Evolutionary conservation across 2,329 filamentous ascomycete species (phyloP), one percentile per base, ranked within the genome.

Genomic region (Decorospora gaudefroyi): DNA sequence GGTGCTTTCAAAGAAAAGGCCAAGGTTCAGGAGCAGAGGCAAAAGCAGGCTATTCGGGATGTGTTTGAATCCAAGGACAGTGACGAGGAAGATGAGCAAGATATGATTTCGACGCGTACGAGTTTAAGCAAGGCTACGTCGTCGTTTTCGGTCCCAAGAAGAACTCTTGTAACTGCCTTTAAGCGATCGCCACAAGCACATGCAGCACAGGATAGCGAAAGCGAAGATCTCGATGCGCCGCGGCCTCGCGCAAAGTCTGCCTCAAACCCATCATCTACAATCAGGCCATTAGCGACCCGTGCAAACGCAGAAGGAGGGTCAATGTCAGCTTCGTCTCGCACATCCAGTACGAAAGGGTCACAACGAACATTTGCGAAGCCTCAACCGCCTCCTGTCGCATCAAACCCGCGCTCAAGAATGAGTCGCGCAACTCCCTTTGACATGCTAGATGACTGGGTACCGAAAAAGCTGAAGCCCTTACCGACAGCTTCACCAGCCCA

Each of bases 221-320:
- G 60, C 38, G 63, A 67, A 10, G 64, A 68, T 36, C 46, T 68
- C 10, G 60, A 69, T 41, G 49, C 49, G 4, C 53, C 51, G 6
- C 35, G 22, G 9, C 52, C 22, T 4, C 25, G 46, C 25, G 11
- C 25, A 46, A 51, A 34, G 11, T 13, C 33, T 25, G 18, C 27
- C 19, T 7, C 41, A 41, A 56, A 45, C 3, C 13, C 38, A 7
- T 17, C 9, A 11, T 25, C n/a, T 13, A 28, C 43, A 22, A 19
- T 34, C 3, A 36, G 31, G 13, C 31, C 46, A 37, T 13, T 31
- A 12, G 30, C 23, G 27, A 48, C 7, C 7, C 32, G 15, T 15
- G n/a, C n/a, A n/a, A 33, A 26, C n/a, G 15, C 23, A 29, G 10
- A 22, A 26, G 17, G 33, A 19, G 13, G 9, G 23, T 29, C 31